phyloP scores from a whole-genome alignment of 495 filamentous ascomycete species.

The Hyaloscypha variabilis region DNA sequence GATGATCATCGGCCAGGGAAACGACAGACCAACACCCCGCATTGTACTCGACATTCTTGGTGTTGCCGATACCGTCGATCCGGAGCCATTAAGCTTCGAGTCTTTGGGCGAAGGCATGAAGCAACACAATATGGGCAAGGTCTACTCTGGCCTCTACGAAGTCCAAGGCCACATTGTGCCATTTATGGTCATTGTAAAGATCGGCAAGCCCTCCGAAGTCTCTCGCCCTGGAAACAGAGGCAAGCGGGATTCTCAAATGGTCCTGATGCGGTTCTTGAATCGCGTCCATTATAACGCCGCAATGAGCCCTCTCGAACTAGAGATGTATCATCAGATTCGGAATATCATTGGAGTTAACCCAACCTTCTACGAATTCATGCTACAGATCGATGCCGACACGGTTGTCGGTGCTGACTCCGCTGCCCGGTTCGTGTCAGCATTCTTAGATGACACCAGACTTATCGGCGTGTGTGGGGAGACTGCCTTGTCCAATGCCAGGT shows the following conservation, averaged over 20 bases:
- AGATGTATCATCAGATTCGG: slow-evolving; percentile 98
- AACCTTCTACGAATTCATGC: slow-evolving; percentile 95
- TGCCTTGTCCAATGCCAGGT: slow-evolving; percentile 86
- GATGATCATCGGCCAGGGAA: slow-evolving; percentile 99
- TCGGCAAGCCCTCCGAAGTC: slow-evolving; percentile 96
- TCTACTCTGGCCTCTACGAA: slow-evolving; percentile 97
- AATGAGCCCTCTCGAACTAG: slow-evolving; percentile 95
- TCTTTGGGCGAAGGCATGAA: slow-evolving; percentile 94
- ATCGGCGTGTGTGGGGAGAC: slow-evolving; percentile 97
- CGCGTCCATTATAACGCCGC: slow-evolving; percentile 94
- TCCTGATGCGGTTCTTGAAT: slow-evolving; percentile 98
- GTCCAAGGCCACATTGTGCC: slow-evolving; percentile 98
- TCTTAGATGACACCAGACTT: slow-evolving; percentile 87
- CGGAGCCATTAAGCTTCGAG: slow-evolving; percentile 97
- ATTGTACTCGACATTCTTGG: slow-evolving; percentile 98
- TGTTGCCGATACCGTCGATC: slow-evolving; percentile 89
- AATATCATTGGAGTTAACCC: slow-evolving; percentile 99
- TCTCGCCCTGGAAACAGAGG: slow-evolving; percentile 96
- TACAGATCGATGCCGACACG: slow-evolving; percentile 98
- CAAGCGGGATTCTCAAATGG: slow-evolving; percentile 98
- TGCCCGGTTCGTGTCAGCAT: slow-evolving; percentile 89
- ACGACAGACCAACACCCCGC: slow-evolving; percentile 91
- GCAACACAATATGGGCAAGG: slow-evolving; percentile 99
- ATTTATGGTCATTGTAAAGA: slow-evolving; percentile 95
- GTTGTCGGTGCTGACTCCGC: slow-evolving; percentile 89